These are phyloP conservation scores for Kwoniella bestiolae DNA, from an alignment of 768 basidiomycete species.

Conservation along the genomic window DNA sequence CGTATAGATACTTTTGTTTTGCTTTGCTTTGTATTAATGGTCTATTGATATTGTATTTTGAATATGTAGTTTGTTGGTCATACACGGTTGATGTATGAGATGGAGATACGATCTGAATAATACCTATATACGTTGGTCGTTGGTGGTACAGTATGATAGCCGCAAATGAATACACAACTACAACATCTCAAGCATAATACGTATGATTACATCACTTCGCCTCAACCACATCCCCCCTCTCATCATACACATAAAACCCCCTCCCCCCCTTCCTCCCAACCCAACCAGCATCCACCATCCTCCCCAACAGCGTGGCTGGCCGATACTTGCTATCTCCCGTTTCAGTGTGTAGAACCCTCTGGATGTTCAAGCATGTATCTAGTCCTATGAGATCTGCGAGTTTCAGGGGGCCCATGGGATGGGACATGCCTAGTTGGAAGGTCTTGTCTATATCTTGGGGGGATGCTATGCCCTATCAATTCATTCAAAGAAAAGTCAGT, in stretches of 20 bases:
- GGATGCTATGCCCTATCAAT: conserved; percentile 76
- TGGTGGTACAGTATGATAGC: neutral
- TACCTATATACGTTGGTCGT: too few species aligned
- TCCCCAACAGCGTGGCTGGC: conserved; percentile 81
- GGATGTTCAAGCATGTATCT: conserved; percentile 93
- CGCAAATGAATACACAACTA: neutral
- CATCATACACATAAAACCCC: conserved; percentile 86
- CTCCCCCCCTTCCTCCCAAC: conserved; percentile 89
- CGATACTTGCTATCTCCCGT: conserved; percentile 95
- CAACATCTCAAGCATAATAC: neutral
- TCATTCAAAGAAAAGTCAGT: neutral
- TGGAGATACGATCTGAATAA: too few species aligned
- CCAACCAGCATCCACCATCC: conserved; percentile 98
- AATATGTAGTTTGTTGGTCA: too few species aligned
- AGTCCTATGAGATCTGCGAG: conserved; percentile 84
- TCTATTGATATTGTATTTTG: too few species aligned
- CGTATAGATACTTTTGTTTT: too few species aligned
- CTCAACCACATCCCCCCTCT: conserved; percentile 7
- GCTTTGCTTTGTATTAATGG: too few species aligned
- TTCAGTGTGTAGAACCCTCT: conserved; percentile 82
- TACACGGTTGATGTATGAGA: too few species aligned
- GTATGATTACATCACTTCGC: neutral
- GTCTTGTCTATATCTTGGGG: conserved; percentile 96
- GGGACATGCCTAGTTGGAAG: conserved; percentile 77
- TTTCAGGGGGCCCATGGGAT: conserved; percentile 89